These are phyloP conservation scores for Cytospora schulzeri DNA, from an alignment of 2,329 filamentous ascomycete species.

Conservation along the genomic window DNA sequence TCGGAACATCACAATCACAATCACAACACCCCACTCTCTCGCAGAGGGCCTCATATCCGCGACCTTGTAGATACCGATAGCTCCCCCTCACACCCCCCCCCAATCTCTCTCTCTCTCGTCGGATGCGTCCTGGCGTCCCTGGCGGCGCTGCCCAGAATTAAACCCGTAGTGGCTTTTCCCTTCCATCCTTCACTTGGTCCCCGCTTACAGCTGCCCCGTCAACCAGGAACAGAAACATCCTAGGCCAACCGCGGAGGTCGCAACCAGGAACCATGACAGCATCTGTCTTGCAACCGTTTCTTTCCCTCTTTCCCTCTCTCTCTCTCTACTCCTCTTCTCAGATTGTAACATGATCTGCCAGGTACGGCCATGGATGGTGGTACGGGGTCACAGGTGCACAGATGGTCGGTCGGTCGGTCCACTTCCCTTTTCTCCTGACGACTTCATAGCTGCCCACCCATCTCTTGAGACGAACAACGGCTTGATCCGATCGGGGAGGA, in stretches of 20 bases:
- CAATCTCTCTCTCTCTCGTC: no score
- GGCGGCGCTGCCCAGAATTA: neutral
- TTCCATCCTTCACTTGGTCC: neutral
- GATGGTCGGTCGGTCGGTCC: no score
- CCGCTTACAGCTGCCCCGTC: conserved; percentile 14
- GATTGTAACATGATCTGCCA: no score
- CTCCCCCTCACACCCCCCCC: no score
- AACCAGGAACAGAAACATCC: conserved; percentile 7
- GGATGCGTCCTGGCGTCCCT: neutral
- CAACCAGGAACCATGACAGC: conserved; percentile 16
- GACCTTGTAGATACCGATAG: neutral
- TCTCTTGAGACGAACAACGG: no score
- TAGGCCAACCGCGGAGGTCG: conserved; percentile 12
- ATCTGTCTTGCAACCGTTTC: conserved; percentile 2
- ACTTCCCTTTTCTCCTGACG: no score
- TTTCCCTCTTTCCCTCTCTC: no score
- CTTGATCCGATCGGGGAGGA: no score
- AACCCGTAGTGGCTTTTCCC: neutral
- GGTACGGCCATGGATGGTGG: no score
- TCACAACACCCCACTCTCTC: neutral
- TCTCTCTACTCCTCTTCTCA: no score
- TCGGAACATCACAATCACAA: neutral
- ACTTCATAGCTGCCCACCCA: no score
- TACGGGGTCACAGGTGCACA: neutral
- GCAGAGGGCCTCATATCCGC: neutral